Evolutionary conservation across 768 basidiomycete species (phyloP).

Genomic region (Hortiboletus flavorubellus): DNA sequence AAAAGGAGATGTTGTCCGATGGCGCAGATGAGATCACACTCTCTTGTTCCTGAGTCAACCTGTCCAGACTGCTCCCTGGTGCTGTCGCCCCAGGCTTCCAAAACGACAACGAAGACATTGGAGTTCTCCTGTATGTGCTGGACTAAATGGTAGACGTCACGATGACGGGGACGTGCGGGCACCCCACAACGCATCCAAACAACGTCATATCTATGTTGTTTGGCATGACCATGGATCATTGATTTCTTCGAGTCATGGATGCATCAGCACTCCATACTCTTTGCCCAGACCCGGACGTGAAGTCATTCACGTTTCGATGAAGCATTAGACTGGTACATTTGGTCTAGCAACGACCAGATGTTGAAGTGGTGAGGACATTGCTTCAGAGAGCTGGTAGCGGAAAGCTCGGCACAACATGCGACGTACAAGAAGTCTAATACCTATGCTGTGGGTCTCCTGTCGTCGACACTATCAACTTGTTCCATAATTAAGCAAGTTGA

Average conservation of each 20-base stretch:
- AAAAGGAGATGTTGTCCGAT: slow-evolving; percentile 43
- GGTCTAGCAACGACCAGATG: slow-evolving; percentile 72
- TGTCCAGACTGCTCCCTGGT: slow-evolving; percentile 86
- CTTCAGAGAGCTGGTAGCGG: slow-evolving; percentile 33
- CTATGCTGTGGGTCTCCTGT: not conserved
- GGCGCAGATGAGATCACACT: slow-evolving; percentile 66
- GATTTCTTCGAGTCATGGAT: slow-evolving; percentile 20
- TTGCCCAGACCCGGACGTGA: slow-evolving; percentile 47
- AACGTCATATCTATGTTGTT: not conserved
- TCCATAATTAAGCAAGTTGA: slow-evolving; percentile 21
- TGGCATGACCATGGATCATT: not conserved
- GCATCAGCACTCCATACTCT: not conserved
- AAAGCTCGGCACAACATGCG: slow-evolving; percentile 37
- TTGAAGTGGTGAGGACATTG: slow-evolving; percentile 60
- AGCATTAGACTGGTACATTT: slow-evolving; percentile 76
- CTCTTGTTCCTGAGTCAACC: slow-evolving; percentile 74
- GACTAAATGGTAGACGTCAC: not conserved
- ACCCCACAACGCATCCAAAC: no score
- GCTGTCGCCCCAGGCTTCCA: slow-evolving; percentile 88
- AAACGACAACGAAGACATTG: slow-evolving; percentile 61
- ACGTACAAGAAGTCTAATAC: slow-evolving; percentile 13
- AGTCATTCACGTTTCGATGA: slow-evolving; percentile 70
- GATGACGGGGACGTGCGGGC: not conserved
- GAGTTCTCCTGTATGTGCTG: not conserved
- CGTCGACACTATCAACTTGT: slow-evolving; percentile 1